Percentiles rank a stretch among this genome's conserved stretches.
Evolutionary conservation across 352 stramenopile species (phyloP).

Genomic region (Phytopythium vexans): DNA sequence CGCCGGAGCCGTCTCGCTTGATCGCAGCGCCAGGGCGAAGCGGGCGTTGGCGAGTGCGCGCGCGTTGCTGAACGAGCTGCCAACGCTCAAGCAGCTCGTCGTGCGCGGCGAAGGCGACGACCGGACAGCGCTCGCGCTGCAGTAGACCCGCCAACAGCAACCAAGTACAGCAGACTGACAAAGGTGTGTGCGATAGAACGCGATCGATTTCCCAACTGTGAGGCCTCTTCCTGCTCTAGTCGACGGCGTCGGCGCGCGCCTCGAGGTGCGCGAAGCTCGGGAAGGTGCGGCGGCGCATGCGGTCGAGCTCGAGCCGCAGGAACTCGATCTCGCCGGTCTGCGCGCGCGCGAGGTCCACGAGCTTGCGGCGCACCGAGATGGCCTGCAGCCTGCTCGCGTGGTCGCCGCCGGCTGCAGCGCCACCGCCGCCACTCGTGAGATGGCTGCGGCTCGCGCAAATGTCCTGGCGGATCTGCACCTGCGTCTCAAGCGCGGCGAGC

Average conservation of each 20-base stretch:
- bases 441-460: slow-evolving; percentile 71
- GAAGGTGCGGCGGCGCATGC: slow-evolving; percentile 90
- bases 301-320: slow-evolving; percentile 85
- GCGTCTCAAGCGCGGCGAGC: slow-evolving; percentile 67
- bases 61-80: slow-evolving; percentile 30
- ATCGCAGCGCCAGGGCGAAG: slow-evolving; percentile 7
- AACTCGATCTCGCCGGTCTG: slow-evolving; percentile 92
- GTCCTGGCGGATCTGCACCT: slow-evolving; percentile 87
- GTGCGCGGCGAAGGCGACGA: slow-evolving; percentile 4
- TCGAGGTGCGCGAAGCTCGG: slow-evolving; percentile 83
- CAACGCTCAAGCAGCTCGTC: slow-evolving; percentile 45
- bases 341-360: slow-evolving; percentile 86
- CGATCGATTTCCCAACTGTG: no score
- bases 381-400: slow-evolving; percentile 58
- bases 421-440: slow-evolving; percentile 1
- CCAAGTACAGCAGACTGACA: no score
- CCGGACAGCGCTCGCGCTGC: no score
- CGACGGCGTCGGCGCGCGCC: slow-evolving; percentile 21
- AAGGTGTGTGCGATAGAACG: no score
- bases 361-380: slow-evolving; percentile 83
- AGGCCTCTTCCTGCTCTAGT: no score
- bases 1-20: slow-evolving; percentile 11
- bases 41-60: not conserved
- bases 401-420: not conserved
- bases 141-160: no score